Evolutionary conservation across 257 asterid genomes (phyloP).

Genomic region (Ballota nigra): DNA sequence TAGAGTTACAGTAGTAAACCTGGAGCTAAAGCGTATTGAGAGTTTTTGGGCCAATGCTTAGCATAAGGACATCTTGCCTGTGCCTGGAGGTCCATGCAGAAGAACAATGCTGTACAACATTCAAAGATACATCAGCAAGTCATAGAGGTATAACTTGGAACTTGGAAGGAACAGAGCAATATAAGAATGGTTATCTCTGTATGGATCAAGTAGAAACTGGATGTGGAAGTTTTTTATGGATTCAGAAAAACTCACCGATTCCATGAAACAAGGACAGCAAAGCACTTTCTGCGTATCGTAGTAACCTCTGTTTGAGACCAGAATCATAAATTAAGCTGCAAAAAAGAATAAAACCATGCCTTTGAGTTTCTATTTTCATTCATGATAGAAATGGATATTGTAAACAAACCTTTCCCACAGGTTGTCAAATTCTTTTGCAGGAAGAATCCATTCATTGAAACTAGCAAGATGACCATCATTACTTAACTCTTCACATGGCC

Average conservation of each 20-base stretch:
- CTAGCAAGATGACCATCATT: conserved; percentile 42
- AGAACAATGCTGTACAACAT: conserved; percentile 75
- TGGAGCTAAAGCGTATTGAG: conserved; percentile 79
- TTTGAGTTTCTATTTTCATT: conserved; percentile 8
- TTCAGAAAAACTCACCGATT: conserved; percentile 56
- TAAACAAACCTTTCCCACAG: conserved; percentile 81
- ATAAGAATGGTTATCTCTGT: not conserved
- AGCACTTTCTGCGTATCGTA: conserved; percentile 92
- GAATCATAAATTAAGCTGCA: conserved; percentile 94
- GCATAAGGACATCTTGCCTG: conserved; percentile 98
- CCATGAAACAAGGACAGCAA: conserved; percentile 95
- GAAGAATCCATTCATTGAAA: conserved; percentile 95
- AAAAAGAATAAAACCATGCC: conserved; percentile 27
- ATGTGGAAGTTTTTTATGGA: not conserved
- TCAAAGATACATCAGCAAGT: conserved; percentile 24
- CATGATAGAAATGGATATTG: conserved; percentile 4
- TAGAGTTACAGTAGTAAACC: conserved; percentile 43
- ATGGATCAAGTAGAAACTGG: not conserved
- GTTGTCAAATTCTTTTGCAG: conserved; percentile 15
- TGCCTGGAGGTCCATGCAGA: conserved; percentile 99
- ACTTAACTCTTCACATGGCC: conserved; percentile 62
- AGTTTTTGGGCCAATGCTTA: conserved; percentile 96
- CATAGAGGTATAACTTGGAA: conserved; percentile 7
- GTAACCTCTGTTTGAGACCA: conserved; percentile 89
- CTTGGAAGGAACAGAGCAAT: conserved; percentile 8